Evolutionary conservation across 306 rosid genomes (phyloP), one percentile per base, ranked within the genome.

Genomic region (Vicia sativa): DNA sequence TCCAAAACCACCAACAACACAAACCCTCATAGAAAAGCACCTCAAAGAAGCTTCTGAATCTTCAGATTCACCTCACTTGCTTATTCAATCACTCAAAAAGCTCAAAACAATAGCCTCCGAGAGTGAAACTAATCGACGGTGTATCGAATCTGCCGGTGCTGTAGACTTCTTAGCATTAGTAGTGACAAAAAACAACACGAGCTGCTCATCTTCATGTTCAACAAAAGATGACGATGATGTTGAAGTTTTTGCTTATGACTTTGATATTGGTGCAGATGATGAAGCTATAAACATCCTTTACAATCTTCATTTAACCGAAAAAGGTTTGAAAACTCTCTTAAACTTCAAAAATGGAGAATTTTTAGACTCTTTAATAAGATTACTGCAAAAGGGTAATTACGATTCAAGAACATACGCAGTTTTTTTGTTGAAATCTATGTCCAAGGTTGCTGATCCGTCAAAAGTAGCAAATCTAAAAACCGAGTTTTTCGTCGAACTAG

Each of bases 371-470:
- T 76, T 87, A 19, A 73, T 76, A 0, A 66, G 53, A 1, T n/a
- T 87, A 7, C 67, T 90, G 81, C 82, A 83, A 50, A 73, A 58
- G 1, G 93, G 91, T 0, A 61, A 64, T 56, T 82, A 80, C 58
- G 98, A 92, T 31, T 87, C 96, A 9, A 71, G 91, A 12, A 89
- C 93, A 15, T 85, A 82, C 23, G 82, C 96, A 0, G 82, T 85
- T n/a, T 61, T 81, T 7, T 11, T 90, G 8, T 25, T 86, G 62
- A 86, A 80, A 72, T 86, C 98, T 0, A 75, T 90, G 37, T 5
- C 85, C 1, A 83, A 87, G 16, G 83, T 85, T 0, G 84, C 85
- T 0, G 80, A 86, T 10, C 74, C 83, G 0, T n/a, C 18, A 43
- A 54, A 54, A 0, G 3, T 86, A 4, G 53, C 21, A 16, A 65